Evolutionary conservation across 495 filamentous ascomycete species (phyloP).

Genomic region (Penicillium odoratum): DNA sequence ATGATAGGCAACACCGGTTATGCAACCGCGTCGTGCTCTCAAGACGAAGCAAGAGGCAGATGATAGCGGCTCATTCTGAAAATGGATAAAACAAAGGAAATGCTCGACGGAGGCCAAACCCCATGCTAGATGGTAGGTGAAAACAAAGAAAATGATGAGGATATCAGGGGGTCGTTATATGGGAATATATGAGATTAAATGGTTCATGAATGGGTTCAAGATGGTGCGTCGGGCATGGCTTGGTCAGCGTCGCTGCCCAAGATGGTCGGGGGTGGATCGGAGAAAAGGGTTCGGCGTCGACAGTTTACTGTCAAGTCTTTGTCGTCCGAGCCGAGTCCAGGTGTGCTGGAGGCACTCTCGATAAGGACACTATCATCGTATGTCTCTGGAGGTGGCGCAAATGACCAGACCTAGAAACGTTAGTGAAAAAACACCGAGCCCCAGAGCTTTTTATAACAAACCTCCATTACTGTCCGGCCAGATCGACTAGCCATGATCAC

Average conservation of each 20-base stretch:
- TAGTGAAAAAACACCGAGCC: conserved; percentile 3
- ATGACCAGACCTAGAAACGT: conserved; percentile 75
- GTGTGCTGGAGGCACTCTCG: conserved; percentile 42
- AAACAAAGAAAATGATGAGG: conserved; percentile 14
- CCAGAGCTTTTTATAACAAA: conserved; percentile 31
- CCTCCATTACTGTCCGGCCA: conserved; percentile 94
- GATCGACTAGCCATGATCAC: conserved; percentile 89
- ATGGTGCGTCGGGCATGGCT: conserved; percentile 42
- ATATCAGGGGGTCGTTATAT: conserved; percentile 33
- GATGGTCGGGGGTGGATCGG: conserved; percentile 36
- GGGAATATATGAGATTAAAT: conserved; percentile 18
- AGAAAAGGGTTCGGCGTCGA: conserved; percentile 29
- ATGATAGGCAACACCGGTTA: conserved; percentile 23
- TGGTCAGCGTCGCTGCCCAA: conserved; percentile 36
- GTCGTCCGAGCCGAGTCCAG: conserved; percentile 31
- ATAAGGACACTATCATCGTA: conserved; percentile 30
- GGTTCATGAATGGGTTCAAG: conserved; percentile 21
- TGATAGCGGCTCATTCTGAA: conserved; percentile 13
- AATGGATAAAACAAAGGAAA: conserved; percentile 9
- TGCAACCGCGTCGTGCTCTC: conserved; percentile 18
- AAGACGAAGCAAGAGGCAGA: conserved; percentile 1
- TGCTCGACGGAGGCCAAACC: conserved; percentile 10
- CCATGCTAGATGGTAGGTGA: conserved; percentile 8
- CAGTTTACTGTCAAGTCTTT: conserved; percentile 13
- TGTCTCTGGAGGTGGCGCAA: conserved; percentile 77